These are phyloP conservation scores for Sporothrix humicola DNA, from an alignment of 2,329 filamentous ascomycete species.

Conservation along the genomic window DNA sequence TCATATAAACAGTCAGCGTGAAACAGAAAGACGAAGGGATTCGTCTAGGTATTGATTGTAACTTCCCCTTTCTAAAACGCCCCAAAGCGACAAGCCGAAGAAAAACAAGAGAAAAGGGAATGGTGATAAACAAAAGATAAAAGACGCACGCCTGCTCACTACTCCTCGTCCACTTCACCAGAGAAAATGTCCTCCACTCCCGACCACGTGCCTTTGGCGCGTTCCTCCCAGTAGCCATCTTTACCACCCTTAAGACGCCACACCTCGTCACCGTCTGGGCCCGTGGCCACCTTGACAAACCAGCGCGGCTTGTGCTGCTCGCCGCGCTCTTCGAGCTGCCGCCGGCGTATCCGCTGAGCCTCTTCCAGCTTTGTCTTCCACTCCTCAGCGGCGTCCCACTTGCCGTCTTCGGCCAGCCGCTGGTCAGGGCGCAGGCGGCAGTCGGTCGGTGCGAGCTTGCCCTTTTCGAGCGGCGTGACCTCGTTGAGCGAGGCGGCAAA, in stretches of 20 bases:
- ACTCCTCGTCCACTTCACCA: conserved; percentile 13
- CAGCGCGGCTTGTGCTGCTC: conserved; percentile 77
- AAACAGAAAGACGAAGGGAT: neutral
- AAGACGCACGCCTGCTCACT: neutral
- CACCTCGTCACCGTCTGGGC: conserved; percentile 66
- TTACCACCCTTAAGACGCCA: conserved; percentile 80
- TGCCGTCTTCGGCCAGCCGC: conserved; percentile 78
- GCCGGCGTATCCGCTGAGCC: conserved; percentile 75
- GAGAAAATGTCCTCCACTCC: conserved; percentile 60
- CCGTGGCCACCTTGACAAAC: conserved; percentile 76
- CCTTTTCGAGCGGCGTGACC: conserved; percentile 78
- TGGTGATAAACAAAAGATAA: neutral
- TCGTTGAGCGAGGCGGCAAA: conserved; percentile 91
- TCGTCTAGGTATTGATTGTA: conserved; percentile 17
- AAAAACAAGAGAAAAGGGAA: neutral
- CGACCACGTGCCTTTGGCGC: conserved; percentile 70
- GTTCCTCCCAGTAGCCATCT: conserved; percentile 93
- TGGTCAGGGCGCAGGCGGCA: conserved; percentile 86
- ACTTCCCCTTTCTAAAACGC: conserved; percentile 18
- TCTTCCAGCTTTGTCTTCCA: conserved; percentile 87
- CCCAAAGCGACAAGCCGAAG: neutral
- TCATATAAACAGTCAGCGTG: neutral
- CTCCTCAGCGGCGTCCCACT: conserved; percentile 81
- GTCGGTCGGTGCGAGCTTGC: conserved; percentile 79
- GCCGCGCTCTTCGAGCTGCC: conserved; percentile 75